Conservation (phyloP, 2,329 filamentous ascomycete genomes). For the Knufia petricola region DNA sequence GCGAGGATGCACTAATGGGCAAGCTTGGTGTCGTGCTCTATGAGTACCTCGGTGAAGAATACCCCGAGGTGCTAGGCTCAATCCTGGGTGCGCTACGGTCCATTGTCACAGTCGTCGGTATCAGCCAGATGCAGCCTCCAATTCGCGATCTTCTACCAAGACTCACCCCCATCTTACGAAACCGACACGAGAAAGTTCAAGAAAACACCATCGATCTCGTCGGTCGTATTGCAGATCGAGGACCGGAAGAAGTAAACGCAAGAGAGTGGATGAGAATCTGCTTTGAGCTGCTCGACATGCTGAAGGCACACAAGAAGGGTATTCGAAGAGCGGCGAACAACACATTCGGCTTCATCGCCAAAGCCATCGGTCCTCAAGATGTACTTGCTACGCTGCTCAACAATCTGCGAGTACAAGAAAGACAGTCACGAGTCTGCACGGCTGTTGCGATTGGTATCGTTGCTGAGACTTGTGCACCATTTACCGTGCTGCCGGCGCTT, state of each 20-base stretch:
- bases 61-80: constrained; percentile 92
- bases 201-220: constrained; percentile 98
- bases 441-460: constrained; percentile 98
- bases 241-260: constrained; percentile 90
- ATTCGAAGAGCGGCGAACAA: constrained; percentile 98
- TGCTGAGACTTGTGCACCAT: constrained; percentile 94
- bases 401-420: constrained; percentile 93
- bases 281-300: constrained; percentile 97
- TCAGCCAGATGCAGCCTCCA: constrained; percentile 94
- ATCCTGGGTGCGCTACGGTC: constrained; percentile 90
- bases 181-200: constrained; percentile 97
- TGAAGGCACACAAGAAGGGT: constrained; percentile 99
- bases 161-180: constrained; percentile 93
- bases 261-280: constrained; percentile 99
- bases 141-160: constrained; percentile 93
- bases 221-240: constrained; percentile 92
- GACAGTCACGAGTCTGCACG: constrained; percentile 95
- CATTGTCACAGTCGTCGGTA: constrained; percentile 95
- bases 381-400: constrained; percentile 91
- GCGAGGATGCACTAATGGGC: constrained; percentile 89
- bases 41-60: constrained; percentile 97
- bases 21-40: constrained; percentile 92
- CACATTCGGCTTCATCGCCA: constrained; percentile 98
- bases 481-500: constrained; percentile 92
- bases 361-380: constrained; percentile 96